Conservation (phyloP, 305 asterid genomes). For the Lippia alba region DNA sequence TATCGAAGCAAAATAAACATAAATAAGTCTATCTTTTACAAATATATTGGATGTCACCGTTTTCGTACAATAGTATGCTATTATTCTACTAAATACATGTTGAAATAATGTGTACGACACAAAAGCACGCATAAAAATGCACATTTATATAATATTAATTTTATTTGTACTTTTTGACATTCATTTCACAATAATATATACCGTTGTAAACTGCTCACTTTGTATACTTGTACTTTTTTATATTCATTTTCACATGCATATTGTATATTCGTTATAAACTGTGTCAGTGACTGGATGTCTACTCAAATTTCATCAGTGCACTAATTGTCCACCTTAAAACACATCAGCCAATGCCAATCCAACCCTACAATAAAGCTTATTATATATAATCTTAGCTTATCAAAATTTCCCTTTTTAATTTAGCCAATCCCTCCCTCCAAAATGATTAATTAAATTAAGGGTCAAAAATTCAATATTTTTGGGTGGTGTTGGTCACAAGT, state of each 20-base stretch:
- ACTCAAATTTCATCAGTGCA: neutral
- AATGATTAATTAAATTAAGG: neutral
- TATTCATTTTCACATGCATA: no score
- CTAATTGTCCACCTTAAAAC: neutral
- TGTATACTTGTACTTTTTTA: no score
- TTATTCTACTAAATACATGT: neutral
- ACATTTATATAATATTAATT: no score
- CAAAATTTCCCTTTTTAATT: no score
- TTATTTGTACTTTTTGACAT: no score
- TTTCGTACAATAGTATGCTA: neutral
- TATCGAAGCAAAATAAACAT: no score
- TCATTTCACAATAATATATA: no score
- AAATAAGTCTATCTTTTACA: no score
- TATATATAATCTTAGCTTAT: neutral
- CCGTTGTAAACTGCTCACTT: no score
- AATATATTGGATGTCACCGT: no score
- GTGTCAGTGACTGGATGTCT: neutral
- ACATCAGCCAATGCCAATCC: neutral
- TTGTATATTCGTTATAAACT: neutral
- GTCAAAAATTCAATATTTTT: neutral
- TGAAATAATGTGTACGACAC: neutral
- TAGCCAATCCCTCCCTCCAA: neutral
- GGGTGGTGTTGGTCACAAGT: constrained; percentile 14
- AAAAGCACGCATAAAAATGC: neutral
- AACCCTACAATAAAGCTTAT: neutral